Conservation (phyloP, 2,329 filamentous ascomycete genomes). For the Trichoderma sp. region DNA sequence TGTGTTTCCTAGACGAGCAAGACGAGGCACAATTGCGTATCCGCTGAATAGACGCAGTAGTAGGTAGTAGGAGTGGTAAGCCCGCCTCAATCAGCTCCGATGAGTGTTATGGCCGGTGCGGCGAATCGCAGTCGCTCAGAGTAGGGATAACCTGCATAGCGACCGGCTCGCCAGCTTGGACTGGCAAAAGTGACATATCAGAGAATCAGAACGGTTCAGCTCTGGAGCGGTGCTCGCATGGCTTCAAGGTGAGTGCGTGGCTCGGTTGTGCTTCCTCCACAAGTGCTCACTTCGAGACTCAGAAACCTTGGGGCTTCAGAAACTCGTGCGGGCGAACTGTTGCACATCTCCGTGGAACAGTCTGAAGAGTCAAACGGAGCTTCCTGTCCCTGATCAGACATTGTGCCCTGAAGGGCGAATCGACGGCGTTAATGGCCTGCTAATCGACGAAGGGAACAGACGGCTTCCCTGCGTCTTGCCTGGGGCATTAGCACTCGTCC, state of each 20-base stretch:
- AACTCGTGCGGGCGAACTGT: too few species aligned
- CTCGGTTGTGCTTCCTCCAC: background rate
- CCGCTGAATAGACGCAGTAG: background rate
- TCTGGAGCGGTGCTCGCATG: background rate
- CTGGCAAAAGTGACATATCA: background rate
- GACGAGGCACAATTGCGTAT: background rate
- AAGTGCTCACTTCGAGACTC: background rate
- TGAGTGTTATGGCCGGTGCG: background rate
- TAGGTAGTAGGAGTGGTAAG: background rate
- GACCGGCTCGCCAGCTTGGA: background rate
- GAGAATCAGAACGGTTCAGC: background rate
- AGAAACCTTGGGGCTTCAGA: background rate
- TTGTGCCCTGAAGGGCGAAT: slow-evolving; percentile 13
- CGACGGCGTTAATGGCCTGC: background rate
- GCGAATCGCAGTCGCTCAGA: background rate
- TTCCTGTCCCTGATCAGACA: slow-evolving; percentile 12
- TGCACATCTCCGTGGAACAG: background rate
- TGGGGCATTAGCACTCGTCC: background rate
- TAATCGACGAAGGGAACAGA: slow-evolving; percentile 3
- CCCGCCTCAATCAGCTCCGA: background rate
- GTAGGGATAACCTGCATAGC: background rate
- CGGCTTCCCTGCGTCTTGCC: slow-evolving; percentile 13
- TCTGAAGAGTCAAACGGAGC: background rate
- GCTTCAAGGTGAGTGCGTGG: background rate
- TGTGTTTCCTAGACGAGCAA: background rate